Evolutionary conservation across 1,139 yeast genomes (phyloP).

Genomic region (Sporopachydermia cereana): DNA sequence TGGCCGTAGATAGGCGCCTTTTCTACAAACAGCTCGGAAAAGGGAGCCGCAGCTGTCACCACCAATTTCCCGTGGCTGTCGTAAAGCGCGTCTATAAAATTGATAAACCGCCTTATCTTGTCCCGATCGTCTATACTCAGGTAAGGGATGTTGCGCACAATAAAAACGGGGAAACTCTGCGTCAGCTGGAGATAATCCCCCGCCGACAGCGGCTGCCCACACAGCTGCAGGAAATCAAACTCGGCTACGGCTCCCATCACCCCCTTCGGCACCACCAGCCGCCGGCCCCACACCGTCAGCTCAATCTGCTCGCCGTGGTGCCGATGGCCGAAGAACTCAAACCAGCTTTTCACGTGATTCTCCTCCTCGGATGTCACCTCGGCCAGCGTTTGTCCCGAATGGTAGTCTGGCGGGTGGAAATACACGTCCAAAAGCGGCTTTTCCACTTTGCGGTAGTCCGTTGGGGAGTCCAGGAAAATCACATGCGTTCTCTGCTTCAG

Average conservation of each 20-base stretch:
- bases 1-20: constrained; percentile 53
- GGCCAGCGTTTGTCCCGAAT: constrained; percentile 18
- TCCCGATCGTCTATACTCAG: constrained; percentile 71
- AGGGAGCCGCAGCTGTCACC: constrained; percentile 79
- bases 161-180: constrained; percentile 60
- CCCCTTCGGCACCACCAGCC: constrained; percentile 60
- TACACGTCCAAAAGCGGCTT: constrained; percentile 76
- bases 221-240: constrained; percentile 72
- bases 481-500: constrained; percentile 67
- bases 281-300: constrained; percentile 79
- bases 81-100: constrained; percentile 89
- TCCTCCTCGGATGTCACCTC: constrained; percentile 43
- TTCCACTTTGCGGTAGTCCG: constrained; percentile 84
- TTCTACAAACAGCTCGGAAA: constrained; percentile 75
- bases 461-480: constrained; percentile 74
- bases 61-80: constrained; percentile 82
- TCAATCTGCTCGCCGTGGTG: constrained; percentile 31
- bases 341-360: constrained; percentile 71
- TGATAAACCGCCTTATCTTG: constrained; percentile 78
- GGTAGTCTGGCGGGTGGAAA: constrained; percentile 58
- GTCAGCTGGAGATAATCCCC: constrained; percentile 89
- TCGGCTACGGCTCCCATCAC: constrained; percentile 79
- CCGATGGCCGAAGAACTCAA: constrained; percentile 57
- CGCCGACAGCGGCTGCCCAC: constrained; percentile 86
- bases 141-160: constrained; percentile 85